Conservation (phyloP, 1,139 yeast species). For the Debaryomycetaceae sp. region DNA sequence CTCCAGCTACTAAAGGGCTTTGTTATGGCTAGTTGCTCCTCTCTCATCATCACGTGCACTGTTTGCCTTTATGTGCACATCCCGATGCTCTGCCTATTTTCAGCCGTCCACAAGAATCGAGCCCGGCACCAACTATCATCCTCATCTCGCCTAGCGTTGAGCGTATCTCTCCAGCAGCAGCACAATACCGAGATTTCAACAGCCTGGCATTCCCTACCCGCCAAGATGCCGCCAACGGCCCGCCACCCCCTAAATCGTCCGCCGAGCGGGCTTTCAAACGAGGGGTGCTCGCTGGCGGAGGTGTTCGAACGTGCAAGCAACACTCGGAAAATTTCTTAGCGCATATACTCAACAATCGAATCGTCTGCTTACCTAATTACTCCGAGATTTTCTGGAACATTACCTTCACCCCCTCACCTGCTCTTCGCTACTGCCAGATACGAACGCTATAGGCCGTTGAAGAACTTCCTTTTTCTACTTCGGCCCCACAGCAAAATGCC, state of each 20-base stretch:
- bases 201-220: not conserved
- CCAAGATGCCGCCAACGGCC: no score
- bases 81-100: no score
- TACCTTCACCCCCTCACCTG: not conserved
- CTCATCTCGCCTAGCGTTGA: no score
- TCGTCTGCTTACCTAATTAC: not conserved
- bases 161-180: no score
- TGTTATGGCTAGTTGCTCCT: no score
- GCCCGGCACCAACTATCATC: no score
- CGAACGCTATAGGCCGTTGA: not conserved
- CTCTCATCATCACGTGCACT: no score
- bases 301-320: not conserved
- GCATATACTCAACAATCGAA: not conserved
- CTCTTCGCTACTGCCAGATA: not conserved
- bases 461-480: not conserved
- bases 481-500: not conserved
- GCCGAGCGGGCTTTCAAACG: not conserved
- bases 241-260: not conserved
- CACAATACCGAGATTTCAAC: not conserved
- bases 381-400: not conserved
- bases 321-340: not conserved
- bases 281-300: not conserved
- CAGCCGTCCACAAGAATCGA: no score
- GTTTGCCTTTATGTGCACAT: no score
- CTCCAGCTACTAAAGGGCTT: no score